These are phyloP conservation scores for Talaromyces sp. DNA, from an alignment of 2,329 filamentous ascomycete genomes.

Conservation along the genomic window DNA sequence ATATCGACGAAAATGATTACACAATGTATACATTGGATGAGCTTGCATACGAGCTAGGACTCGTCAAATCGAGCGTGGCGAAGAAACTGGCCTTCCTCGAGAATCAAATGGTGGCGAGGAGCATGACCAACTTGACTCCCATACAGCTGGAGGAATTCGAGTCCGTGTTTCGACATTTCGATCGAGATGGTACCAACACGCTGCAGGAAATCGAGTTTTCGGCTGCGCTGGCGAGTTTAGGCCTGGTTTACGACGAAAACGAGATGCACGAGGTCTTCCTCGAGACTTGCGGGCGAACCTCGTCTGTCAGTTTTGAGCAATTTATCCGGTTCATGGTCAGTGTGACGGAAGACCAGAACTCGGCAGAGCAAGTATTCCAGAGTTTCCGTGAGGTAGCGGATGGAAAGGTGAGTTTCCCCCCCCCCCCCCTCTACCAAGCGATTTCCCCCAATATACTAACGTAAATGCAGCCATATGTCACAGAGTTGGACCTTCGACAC, in stretches of 20 bases:
- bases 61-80: slow-evolving; percentile 86
- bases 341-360: slow-evolving; percentile 98
- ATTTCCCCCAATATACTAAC: not conserved
- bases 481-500: slow-evolving; percentile 92
- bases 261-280: slow-evolving; percentile 97
- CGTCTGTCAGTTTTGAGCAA: slow-evolving; percentile 88
- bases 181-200: slow-evolving; percentile 85
- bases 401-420: slow-evolving; percentile 69
- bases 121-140: slow-evolving; percentile 97
- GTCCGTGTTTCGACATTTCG: slow-evolving; percentile 96
- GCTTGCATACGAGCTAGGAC: slow-evolving; percentile 82
- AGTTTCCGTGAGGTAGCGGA: slow-evolving; percentile 96
- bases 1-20: slow-evolving; percentile 99
- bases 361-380: slow-evolving; percentile 96
- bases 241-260: slow-evolving; percentile 91
- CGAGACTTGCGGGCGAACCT: slow-evolving; percentile 69
- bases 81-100: slow-evolving; percentile 97
- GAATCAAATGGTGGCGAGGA: slow-evolving; percentile 96
- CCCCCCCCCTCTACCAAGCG: no score
- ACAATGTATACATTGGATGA: slow-evolving; percentile 99
- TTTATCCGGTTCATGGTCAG: slow-evolving; percentile 99
- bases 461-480: slow-evolving; percentile 71
- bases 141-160: slow-evolving; percentile 99
- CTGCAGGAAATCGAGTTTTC: slow-evolving; percentile 93
- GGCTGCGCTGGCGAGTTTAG: slow-evolving; percentile 88